Percentiles rank a stretch among this genome's conserved stretches.
Conservation (phyloP, 1,284 basidiomycete species). For the Trichosporon coremiiforme region DNA sequence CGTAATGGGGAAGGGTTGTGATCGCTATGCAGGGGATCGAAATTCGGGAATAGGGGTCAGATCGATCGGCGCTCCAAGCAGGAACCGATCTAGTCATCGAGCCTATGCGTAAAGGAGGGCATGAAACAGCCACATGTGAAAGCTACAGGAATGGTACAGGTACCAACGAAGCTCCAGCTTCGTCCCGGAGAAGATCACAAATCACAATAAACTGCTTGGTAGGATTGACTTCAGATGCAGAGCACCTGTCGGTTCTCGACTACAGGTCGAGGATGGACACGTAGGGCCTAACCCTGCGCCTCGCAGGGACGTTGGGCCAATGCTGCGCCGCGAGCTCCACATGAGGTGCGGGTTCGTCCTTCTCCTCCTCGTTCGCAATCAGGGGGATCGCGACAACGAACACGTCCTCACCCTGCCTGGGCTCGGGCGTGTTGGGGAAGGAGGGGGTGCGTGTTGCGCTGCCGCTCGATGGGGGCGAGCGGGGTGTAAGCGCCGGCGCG, state of each 20-base stretch:
- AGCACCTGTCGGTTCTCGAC: no score
- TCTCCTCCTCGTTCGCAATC: slow-evolving; percentile 14
- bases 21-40: no score
- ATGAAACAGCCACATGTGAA: no score
- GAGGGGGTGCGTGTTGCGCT: slow-evolving; percentile 27
- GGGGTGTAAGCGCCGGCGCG: background rate
- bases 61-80: no score
- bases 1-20: no score
- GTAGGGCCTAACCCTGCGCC: slow-evolving; percentile 21
- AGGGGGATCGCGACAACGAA: background rate
- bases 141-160: background rate
- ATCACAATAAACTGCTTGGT: background rate
- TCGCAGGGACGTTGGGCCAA: slow-evolving; percentile 22
- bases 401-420: background rate
- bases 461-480: slow-evolving; percentile 20
- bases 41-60: no score
- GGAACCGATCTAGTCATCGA: no score
- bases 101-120: no score
- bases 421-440: slow-evolving; percentile 13
- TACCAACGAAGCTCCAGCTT: background rate
- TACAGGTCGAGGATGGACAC: slow-evolving; percentile 30
- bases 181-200: background rate
- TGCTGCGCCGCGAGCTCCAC: slow-evolving; percentile 26
- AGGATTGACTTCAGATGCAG: no score
- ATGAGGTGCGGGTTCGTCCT: slow-evolving; percentile 22